These are phyloP conservation scores for Coniella vitis DNA, from an alignment of 2,329 filamentous ascomycete species.

Conservation along the genomic window DNA sequence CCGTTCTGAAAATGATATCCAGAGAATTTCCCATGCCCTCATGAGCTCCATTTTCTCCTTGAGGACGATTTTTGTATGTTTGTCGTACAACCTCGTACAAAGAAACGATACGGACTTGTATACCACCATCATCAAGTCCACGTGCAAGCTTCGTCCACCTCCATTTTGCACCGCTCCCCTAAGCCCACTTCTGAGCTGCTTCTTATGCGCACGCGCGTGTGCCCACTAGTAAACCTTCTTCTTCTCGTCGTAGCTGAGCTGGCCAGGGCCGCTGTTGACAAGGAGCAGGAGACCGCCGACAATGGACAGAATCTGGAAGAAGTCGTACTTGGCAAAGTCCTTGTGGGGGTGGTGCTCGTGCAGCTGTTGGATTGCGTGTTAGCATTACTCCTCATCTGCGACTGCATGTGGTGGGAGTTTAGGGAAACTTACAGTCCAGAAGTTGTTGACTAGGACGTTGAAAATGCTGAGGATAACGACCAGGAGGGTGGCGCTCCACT, in stretches of 20 bases:
- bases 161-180: background rate
- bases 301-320: conserved; percentile 99
- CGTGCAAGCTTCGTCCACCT: background rate
- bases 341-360: conserved; percentile 98
- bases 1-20: conserved; percentile 7
- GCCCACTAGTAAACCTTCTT: conserved; percentile 95
- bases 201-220: background rate
- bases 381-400: conserved; percentile 17
- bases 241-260: conserved; percentile 99
- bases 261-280: conserved; percentile 96
- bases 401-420: background rate
- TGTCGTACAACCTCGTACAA: conserved; percentile 1
- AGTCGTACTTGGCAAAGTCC: conserved; percentile 99
- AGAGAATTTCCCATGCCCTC: conserved; percentile 1
- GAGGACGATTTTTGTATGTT: background rate
- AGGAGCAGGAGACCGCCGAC: conserved; percentile 92
- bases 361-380: conserved; percentile 49
- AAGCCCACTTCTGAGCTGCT: background rate
- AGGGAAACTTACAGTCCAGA: conserved; percentile 82
- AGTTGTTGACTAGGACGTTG: conserved; percentile 98
- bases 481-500: conserved; percentile 93
- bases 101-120: background rate
- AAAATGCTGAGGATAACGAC: conserved; percentile 94
- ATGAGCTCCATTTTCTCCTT: background rate
- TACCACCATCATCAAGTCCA: conserved; percentile 1